Base-by-base conservation (phyloP, 768 basidiomycete genomes). In the Leucosporidium scottii region DNA sequence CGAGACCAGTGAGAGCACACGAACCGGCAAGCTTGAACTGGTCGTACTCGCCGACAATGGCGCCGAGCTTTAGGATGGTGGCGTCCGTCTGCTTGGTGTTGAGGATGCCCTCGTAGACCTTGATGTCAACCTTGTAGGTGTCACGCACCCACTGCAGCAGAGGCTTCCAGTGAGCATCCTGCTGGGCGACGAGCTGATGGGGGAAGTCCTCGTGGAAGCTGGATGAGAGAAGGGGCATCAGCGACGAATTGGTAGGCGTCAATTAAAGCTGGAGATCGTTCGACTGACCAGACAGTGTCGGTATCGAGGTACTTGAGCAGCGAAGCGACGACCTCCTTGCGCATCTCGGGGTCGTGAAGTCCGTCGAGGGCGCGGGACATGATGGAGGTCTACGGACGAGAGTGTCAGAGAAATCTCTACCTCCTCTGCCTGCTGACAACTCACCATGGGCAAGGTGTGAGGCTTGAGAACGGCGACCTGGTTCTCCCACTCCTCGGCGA, bases 401-500 rank as follows among this genome's bases (percentile, higher is more conserved):
- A 13, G 71, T 81, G 62, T 65, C 54, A 57, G 55, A 23, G 51
- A 12, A 25, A 39, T n/a, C 53, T 25, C 36, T 25, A 31, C 47
- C 25, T 3, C 0, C 21, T 23, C 10, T 28, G 47, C 53, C 44
- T 9, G 17, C 49, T 28, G 23, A 7, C 4, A 76, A 74, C 79
- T 62, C 34, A 96, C 94, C 84, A 96, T 85, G 21, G 96, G 93
- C 30, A 99, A 80, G 1, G 92, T 88, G 78, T 94, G 90, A 30
- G 88, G 88, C 78, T 93, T 97, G 69, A 97, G 76, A 1, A 93
- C 75, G 8, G 81, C 86, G 66, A 86, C 86, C 79, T 97, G 94
- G 75, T 87, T 89, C 75, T 99, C 93, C 96, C 96, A 99, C 80
- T 99, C 96, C 64, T 89, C 84, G 25, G 93, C 96, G 74, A 98